phyloP scores from a whole-genome alignment of 352 stramenopile genomes.

The Phytopythium litorale region DNA sequence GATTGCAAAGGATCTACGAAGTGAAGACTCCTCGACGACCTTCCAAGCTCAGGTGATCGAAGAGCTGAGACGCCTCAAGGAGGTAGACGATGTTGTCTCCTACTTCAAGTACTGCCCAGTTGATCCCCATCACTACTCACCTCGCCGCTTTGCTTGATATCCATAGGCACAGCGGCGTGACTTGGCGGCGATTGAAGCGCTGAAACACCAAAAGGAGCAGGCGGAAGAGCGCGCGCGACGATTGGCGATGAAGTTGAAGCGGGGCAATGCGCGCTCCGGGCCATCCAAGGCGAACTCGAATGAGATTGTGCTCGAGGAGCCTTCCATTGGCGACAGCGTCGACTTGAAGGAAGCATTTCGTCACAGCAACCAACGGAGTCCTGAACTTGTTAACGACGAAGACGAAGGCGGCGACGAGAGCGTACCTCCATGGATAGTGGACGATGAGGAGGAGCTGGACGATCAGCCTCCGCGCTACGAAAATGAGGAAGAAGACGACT shows the following conservation, averaged over 20 bases:
- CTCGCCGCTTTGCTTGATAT: background rate
- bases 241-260: conserved; percentile 19
- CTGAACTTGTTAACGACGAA: conserved; percentile 2
- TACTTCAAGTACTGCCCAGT: conserved; percentile 13
- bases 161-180: conserved; percentile 35
- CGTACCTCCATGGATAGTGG: background rate
- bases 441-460: background rate
- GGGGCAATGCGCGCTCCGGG: background rate
- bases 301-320: conserved; percentile 16
- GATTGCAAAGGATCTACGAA: background rate
- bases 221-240: conserved; percentile 25
- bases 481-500: conserved; percentile 2
- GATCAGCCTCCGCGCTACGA: conserved; percentile 14
- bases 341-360: background rate
- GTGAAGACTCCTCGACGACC: conserved; percentile 11
- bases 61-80: conserved; percentile 49
- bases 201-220: conserved; percentile 31
- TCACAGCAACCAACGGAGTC: conserved; percentile 3
- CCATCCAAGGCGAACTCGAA: conserved; percentile 1
- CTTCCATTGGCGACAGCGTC: background rate
- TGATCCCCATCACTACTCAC: conserved; percentile 7
- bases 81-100: conserved; percentile 23
- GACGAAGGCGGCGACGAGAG: conserved; percentile 13
- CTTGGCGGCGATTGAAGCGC: conserved; percentile 25
- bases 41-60: conserved; percentile 47